Evolutionary conservation across 2,329 filamentous ascomycete species (phyloP), one percentile per base, ranked within the genome.

Genomic region (Achaetomium macrosporum): DNA sequence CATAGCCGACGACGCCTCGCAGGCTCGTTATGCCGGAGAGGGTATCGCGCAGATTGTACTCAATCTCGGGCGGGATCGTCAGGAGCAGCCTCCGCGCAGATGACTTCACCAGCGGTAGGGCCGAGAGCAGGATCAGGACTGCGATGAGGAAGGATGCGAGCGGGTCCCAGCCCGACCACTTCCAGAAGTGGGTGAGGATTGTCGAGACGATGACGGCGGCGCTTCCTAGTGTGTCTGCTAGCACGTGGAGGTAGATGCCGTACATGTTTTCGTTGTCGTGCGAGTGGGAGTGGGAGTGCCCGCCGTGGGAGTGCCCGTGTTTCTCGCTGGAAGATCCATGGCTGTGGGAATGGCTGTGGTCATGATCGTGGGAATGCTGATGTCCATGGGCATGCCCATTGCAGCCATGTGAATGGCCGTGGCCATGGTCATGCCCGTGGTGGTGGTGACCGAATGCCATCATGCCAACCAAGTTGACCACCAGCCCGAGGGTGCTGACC

Each of bases 221-320:
- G 50, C 91, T 96, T 25, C 93, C 93, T 30, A 97, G 83, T 0
- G 93, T 95, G 67, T 99, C 93, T 6, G 93, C 93, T 29, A 97
- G 77, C 47, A 99, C 88, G 65, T 99, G 93, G 17, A 99, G 76
- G 69, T 95, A 99, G 60, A 99, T 97, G 12, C 93, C 93, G 62
- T 93, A 73, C 91, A 99, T 96, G 66, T 99, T 99, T 64, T 99
- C 93, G 68, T 96, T 96, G 57, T 90, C 87, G 64, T 91, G 87
- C n/a, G 73, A 71, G 60, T 83, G 77, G 17, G 64, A 64, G 29
- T 66, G 53, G 2, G 33, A 17, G 56, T 68, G 66, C 6, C 42
- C 49, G 20, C 57, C 52, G 62, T 67, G 56, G 57, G 55, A 41
- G 45, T 51, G 53, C 0, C 36, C 16, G 16, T 50, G 47, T 16